Evolutionary conservation across 1,284 basidiomycete species (phyloP).

Genomic region (Peniophora sp.): DNA sequence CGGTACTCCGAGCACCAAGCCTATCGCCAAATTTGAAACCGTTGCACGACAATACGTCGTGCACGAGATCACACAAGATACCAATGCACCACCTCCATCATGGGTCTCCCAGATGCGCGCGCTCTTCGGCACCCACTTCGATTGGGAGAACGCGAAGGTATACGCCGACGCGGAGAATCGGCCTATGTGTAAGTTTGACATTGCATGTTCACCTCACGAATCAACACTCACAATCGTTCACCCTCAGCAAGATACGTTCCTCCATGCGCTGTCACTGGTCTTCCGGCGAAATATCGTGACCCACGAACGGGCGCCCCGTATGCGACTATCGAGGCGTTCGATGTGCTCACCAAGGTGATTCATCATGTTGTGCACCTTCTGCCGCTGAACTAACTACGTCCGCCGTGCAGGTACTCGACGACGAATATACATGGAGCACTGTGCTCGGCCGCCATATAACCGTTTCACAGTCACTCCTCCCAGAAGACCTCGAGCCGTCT

Average conservation of each 20-base stretch:
- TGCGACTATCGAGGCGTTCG: constrained; percentile 60
- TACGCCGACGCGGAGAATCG: constrained; percentile 46
- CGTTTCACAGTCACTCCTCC: too few species aligned
- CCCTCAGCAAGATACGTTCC: constrained; percentile 58
- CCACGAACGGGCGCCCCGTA: constrained; percentile 73
- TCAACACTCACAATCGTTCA: constrained; percentile 3
- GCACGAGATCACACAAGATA: constrained; percentile 46
- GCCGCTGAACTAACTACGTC: too few species aligned
- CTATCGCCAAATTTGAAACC: constrained; percentile 30
- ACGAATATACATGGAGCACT: constrained; percentile 61
- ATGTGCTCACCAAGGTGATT: constrained; percentile 42
- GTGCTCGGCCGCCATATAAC: constrained; percentile 47
- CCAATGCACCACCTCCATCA: constrained; percentile 37
- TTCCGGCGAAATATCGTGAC: constrained; percentile 61
- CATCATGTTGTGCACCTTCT: too few species aligned
- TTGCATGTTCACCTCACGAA: constrained; percentile 3
- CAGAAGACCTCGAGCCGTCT: too few species aligned
- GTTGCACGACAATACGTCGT: constrained; percentile 57
- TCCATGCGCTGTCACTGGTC: constrained; percentile 58
- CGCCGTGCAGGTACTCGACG: constrained; percentile 26
- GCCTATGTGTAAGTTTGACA: constrained; percentile 42
- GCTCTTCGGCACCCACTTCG: constrained; percentile 68
- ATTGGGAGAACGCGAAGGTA: constrained; percentile 62
- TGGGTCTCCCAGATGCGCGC: constrained; percentile 71
- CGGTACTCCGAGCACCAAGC: constrained; percentile 2